Conservation (phyloP, 805 yeast species). For the Yarrowia sp. region DNA sequence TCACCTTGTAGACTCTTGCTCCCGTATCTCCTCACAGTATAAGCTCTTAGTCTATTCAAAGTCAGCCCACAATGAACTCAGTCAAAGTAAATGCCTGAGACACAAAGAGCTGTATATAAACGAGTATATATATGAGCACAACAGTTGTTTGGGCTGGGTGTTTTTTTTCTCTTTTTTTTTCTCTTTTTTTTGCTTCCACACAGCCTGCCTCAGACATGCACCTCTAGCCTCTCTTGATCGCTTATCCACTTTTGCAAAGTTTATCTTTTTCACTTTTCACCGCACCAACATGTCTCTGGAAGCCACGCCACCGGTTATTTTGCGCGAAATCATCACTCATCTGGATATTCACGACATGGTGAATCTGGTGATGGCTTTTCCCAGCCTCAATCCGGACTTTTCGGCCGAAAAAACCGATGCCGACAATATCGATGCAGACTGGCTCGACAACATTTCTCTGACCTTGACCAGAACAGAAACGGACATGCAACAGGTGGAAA, state of each 20-base stretch:
- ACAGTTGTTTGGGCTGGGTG: too few relatives aligned
- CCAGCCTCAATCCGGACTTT: not conserved
- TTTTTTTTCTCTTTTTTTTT: too few relatives aligned
- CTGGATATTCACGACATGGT: conserved; percentile 16
- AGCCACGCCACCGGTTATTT: not conserved
- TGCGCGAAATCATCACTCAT: not conserved
- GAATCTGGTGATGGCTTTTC: conserved; percentile 4
- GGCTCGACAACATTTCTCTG: not conserved
- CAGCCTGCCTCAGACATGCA: too few relatives aligned
- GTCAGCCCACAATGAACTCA: too few relatives aligned
- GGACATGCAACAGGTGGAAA: not conserved
- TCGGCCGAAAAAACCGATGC: not conserved
- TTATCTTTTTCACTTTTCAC: not conserved
- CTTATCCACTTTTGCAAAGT: not conserved
- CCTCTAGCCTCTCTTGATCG: not conserved
- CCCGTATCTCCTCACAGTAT: too few relatives aligned
- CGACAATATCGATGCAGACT: not conserved
- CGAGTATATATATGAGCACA: too few relatives aligned
- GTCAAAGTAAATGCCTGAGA: too few relatives aligned
- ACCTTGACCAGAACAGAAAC: not conserved
- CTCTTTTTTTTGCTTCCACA: too few relatives aligned
- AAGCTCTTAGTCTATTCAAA: too few relatives aligned
- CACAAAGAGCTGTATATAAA: too few relatives aligned
- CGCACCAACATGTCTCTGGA: not conserved
- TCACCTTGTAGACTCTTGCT: too few relatives aligned